Evolutionary conservation across 768 basidiomycete genomes (phyloP), one percentile per base, ranked within the genome.

Genomic region (Scleroderma bovista): DNA sequence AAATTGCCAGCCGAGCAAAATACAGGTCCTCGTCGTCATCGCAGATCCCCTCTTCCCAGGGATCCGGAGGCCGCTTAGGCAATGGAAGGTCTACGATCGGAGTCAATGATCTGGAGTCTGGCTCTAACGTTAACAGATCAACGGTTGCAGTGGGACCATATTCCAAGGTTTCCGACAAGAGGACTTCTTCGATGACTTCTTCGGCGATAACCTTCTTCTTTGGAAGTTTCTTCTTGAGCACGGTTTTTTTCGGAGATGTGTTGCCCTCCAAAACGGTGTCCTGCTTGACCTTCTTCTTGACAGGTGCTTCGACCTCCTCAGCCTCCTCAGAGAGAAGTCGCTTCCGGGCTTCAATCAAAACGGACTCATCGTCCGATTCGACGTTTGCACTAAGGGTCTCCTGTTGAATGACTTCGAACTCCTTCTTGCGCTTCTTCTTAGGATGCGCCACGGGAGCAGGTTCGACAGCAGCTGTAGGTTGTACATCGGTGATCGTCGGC

Each of bases 21-120:
- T 86, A 95, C 15, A 88, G 64, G 62, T 96, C 93, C 64, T 96
- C 93, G 57, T 94, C 93, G 62, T 95, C 93, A 33, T 83, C 77
- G 55, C 86, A 86, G 12, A 90, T 58, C 2, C 79, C 86, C 26
- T 73, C 67, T 2, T 68, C 68, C 31, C 83, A 63, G 1, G 76
- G 76, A 62, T 87, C 78, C 13, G 75, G 75, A 13, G 77, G 79
- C 1, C 72, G 73, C 45, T 58, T 59, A 6, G 77, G 76, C 9
- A 75, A 75, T 1, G 64, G 55, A 6, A 62, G 63, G 17, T 57
- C 59, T 1, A 78, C 78, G 0, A 79, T 72, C 39, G 76, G 72
- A 1, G 78, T 76, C 3, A 75, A 77, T 0, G 83, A 81, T 1
- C 74, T 74, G 12, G 77, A 74, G 8, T 74, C 60, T 2, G 75